Conservation (phyloP, 257 asterid species). For the Ehretia macrophylla region DNA sequence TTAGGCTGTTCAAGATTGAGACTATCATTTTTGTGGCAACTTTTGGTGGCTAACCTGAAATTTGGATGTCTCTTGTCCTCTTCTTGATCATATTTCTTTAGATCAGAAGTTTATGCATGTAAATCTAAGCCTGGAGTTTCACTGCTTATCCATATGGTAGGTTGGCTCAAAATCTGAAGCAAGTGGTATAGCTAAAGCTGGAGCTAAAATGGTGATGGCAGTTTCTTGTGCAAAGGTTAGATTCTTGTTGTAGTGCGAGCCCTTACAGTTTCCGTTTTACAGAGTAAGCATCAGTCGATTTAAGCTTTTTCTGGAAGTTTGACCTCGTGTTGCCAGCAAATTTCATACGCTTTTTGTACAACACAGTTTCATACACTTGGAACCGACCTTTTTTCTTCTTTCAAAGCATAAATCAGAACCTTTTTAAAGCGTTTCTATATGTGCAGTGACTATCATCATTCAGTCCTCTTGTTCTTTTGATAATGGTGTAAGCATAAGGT, state of each 20-base stretch:
- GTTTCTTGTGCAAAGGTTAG: conserved; percentile 97
- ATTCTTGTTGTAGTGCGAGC: conserved; percentile 2
- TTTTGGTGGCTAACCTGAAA: neutral
- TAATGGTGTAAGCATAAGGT: too few species aligned
- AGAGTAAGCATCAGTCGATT: neutral
- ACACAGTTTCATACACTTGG: too few species aligned
- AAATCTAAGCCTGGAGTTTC: neutral
- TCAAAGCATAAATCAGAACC: too few species aligned
- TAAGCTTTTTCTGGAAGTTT: too few species aligned
- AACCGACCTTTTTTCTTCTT: too few species aligned
- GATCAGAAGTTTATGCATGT: neutral
- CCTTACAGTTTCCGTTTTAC: neutral
- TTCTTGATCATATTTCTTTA: too few species aligned
- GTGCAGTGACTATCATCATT: neutral
- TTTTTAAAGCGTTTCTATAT: too few species aligned
- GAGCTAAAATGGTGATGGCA: conserved; percentile 99
- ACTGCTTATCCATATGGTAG: conserved; percentile 31
- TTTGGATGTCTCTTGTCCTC: neutral
- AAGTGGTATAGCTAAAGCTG: conserved; percentile 94
- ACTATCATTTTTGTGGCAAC: neutral
- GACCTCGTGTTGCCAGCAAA: too few species aligned
- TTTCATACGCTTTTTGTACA: too few species aligned
- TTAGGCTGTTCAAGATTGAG: too few species aligned
- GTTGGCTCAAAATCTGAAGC: conserved; percentile 99
- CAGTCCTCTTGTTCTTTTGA: neutral